Conservation (phyloP, 2,329 filamentous ascomycete species). For the Fusarium poae region DNA sequence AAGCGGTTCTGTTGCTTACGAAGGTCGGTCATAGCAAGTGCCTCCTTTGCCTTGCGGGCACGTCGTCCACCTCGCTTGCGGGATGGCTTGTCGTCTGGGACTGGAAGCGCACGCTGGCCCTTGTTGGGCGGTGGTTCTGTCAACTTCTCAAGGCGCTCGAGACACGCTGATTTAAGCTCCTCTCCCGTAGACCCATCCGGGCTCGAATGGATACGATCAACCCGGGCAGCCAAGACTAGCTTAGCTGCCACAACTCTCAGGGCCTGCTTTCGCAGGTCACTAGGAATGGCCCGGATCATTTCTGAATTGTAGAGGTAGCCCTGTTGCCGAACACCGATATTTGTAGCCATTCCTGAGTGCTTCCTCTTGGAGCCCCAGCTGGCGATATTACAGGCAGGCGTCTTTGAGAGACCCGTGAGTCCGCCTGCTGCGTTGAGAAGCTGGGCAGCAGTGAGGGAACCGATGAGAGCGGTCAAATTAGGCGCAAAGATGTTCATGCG, state of each 20-base stretch:
- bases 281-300: conserved; percentile 86
- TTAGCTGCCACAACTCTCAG: conserved; percentile 96
- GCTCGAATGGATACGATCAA: conserved; percentile 86
- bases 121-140: conserved; percentile 93
- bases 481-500: conserved; percentile 97
- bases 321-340: conserved; percentile 89
- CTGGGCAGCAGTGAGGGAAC: conserved; percentile 92
- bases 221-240: conserved; percentile 90
- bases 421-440: conserved; percentile 96
- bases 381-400: conserved; percentile 91
- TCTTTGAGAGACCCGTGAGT: conserved; percentile 88
- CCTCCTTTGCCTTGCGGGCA: conserved; percentile 95
- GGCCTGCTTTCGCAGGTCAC: conserved; percentile 89
- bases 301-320: conserved; percentile 94
- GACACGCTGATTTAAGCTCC: conserved; percentile 82
- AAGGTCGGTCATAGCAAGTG: conserved; percentile 95
- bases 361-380: conserved; percentile 92
- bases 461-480: conserved; percentile 90
- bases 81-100: conserved; percentile 94
- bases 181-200: conserved; percentile 87
- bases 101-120: conserved; percentile 85
- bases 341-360: conserved; percentile 88
- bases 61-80: conserved; percentile 91
- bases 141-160: conserved; percentile 90
- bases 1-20: conserved; percentile 96